A percentile compares a stretch with the other conserved stretches of the same genome.
phyloP scores from a whole-genome alignment of 768 basidiomycete genomes.

The Tephrocybe sp. region DNA sequence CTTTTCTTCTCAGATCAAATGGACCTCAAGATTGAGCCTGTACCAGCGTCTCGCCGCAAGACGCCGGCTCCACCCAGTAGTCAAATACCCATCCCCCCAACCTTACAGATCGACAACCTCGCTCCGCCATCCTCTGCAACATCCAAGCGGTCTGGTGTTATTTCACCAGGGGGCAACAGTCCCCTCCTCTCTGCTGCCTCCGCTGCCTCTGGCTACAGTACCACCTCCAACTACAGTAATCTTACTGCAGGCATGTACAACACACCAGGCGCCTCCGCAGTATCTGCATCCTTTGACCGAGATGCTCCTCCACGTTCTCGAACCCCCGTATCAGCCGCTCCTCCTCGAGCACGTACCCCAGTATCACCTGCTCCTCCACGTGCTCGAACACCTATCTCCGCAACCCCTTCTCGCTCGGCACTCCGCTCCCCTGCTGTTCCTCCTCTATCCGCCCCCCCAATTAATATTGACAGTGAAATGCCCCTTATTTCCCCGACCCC shows the following conservation, averaged over 20 bases:
- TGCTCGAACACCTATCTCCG: conserved; percentile 17
- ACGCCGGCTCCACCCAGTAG: conserved; percentile 8
- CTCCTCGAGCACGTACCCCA: conserved; percentile 62
- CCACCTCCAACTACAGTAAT: conserved; percentile 10
- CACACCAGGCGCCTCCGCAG: conserved; percentile 12
- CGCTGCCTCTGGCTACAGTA: conserved; percentile 17
- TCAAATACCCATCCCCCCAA: not conserved
- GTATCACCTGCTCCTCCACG: conserved; percentile 17
- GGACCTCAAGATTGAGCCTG: conserved; percentile 24
- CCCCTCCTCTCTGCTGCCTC: conserved; percentile 19
- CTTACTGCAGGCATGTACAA: conserved; percentile 9
- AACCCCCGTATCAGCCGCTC: conserved; percentile 33
- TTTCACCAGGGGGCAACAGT: conserved; percentile 16
- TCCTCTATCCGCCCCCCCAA: conserved; percentile 18
- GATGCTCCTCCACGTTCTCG: conserved; percentile 10
- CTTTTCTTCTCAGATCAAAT: conserved; percentile 31
- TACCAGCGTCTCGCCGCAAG: conserved; percentile 18
- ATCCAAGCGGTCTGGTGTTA: conserved; percentile 12
- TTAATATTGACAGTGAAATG: conserved; percentile 13
- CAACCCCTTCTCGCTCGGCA: conserved; percentile 13
- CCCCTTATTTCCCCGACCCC: conserved; percentile 32
- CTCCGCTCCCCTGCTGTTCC: conserved; percentile 16
- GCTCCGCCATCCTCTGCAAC: conserved; percentile 16
- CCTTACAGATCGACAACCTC: conserved; percentile 12
- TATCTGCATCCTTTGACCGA: conserved; percentile 11